Conservation (phyloP, 2,329 filamentous ascomycete genomes). For the Phoma herbarum region DNA sequence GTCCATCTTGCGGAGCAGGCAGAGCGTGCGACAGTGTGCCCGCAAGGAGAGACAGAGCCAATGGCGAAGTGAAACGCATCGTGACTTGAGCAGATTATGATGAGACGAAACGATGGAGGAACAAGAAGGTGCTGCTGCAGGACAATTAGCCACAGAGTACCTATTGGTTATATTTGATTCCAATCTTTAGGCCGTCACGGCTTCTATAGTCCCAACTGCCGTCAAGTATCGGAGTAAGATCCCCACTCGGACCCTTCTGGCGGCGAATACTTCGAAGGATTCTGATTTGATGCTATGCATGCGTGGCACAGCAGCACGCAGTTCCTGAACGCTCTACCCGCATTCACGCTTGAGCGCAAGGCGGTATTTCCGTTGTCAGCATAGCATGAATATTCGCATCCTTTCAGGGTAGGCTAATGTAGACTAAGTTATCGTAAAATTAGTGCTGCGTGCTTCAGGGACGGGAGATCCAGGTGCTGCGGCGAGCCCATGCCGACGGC, state of each 20-base stretch:
- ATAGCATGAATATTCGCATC: not conserved
- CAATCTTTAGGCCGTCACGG: not conserved
- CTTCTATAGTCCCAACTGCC: slow-evolving; percentile 9
- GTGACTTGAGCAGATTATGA: slow-evolving; percentile 16
- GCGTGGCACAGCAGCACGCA: not conserved
- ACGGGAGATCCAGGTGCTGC: not conserved
- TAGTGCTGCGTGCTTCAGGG: not conserved
- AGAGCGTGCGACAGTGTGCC: slow-evolving; percentile 36
- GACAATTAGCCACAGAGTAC: not conserved
- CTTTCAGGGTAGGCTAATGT: not conserved
- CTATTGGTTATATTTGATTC: slow-evolving; percentile 12
- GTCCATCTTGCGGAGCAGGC: slow-evolving; percentile 33
- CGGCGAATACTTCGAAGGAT: slow-evolving; percentile 6
- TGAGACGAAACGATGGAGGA: slow-evolving; percentile 4
- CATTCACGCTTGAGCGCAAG: slow-evolving; percentile 2
- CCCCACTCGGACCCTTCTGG: not conserved
- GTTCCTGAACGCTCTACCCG: not conserved
- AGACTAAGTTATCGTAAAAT: not conserved
- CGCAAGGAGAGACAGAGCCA: slow-evolving; percentile 37
- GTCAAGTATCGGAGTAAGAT: not conserved
- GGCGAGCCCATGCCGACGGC: not conserved
- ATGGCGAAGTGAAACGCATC: slow-evolving; percentile 39
- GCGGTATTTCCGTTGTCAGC: slow-evolving; percentile 3
- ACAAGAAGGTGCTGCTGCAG: slow-evolving; percentile 13
- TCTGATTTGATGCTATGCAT: slow-evolving; percentile 6